A percentile compares a stretch with the other conserved stretches of the same genome.
Conservation (phyloP, 202 grass and related monocot species). For the Carex sylvatica region DNA sequence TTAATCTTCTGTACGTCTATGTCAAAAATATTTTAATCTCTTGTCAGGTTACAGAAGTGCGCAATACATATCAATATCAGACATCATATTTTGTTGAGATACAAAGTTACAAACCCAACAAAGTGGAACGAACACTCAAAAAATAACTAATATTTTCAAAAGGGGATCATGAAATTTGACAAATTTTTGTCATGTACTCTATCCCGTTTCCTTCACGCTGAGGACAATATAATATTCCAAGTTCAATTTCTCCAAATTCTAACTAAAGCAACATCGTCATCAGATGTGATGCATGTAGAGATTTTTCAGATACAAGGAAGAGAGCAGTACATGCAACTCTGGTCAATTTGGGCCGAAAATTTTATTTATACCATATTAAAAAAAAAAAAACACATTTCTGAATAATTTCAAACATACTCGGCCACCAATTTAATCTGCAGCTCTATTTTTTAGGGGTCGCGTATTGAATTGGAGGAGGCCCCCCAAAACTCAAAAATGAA, state of each 20-base stretch:
- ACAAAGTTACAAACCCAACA: not conserved
- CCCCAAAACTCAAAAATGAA: too few species aligned
- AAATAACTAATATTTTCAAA: not conserved
- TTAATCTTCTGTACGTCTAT: not conserved
- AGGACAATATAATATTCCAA: too few species aligned
- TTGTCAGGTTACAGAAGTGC: not conserved
- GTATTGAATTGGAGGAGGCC: too few species aligned
- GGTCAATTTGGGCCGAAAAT: not conserved
- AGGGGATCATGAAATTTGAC: not conserved
- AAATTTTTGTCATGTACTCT: not conserved
- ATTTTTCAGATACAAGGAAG: not conserved
- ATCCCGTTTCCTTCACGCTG: too few species aligned
- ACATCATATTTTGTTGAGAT: not conserved
- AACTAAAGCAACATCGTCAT: not conserved
- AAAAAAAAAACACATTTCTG: too few species aligned
- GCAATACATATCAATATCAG: not conserved
- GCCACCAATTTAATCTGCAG: too few species aligned
- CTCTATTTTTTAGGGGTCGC: too few species aligned
- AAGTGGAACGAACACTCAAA: not conserved
- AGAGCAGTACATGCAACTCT: not conserved
- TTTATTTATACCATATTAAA: too few species aligned
- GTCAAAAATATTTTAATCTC: too few species aligned
- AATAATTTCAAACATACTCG: too few species aligned
- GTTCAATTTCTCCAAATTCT: not conserved
- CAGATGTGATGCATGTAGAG: not conserved